Evolutionary conservation across 306 rosid species (phyloP).

Genomic region (Quercus bicolor): DNA sequence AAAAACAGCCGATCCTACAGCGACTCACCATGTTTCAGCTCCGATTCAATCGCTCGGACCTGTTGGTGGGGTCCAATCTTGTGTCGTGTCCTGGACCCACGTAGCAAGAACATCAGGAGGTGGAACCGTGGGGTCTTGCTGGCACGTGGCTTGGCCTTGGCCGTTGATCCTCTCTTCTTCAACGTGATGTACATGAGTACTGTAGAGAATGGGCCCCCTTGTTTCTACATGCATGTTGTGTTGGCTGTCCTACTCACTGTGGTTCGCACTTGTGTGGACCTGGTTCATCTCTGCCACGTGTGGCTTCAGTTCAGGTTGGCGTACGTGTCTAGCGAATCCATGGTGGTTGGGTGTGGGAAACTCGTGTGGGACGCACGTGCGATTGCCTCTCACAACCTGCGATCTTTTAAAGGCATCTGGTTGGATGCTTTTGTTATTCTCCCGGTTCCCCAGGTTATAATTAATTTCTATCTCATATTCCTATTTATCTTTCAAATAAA

Average conservation of each 20-base stretch:
- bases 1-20: background rate
- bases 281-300: slow-evolving; percentile 28
- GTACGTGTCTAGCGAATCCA: slow-evolving; percentile 24
- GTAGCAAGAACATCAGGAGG: slow-evolving; percentile 21
- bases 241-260: slow-evolving; percentile 22
- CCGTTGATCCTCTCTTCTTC: slow-evolving; percentile 37
- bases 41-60: background rate
- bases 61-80: background rate
- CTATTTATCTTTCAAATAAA: background rate
- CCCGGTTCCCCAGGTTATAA: slow-evolving; percentile 29
- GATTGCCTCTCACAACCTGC: slow-evolving; percentile 20
- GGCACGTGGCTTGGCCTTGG: slow-evolving; percentile 32
- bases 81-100: slow-evolving; percentile 25
- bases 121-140: slow-evolving; percentile 33
- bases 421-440: slow-evolving; percentile 37
- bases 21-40: background rate
- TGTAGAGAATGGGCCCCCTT: slow-evolving; percentile 14
- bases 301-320: slow-evolving; percentile 35
- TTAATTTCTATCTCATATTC: background rate
- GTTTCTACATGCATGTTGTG: slow-evolving; percentile 24
- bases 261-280: slow-evolving; percentile 26
- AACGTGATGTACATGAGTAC: slow-evolving; percentile 20
- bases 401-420: slow-evolving; percentile 28
- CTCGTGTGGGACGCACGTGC: slow-evolving; percentile 35
- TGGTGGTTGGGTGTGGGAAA: slow-evolving; percentile 34